A percentile compares a stretch with the other conserved stretches of the same genome.
These are phyloP conservation scores for Blepharisma japonicum DNA, from an alignment of 73 alveolate species.

Conservation along the genomic window DNA sequence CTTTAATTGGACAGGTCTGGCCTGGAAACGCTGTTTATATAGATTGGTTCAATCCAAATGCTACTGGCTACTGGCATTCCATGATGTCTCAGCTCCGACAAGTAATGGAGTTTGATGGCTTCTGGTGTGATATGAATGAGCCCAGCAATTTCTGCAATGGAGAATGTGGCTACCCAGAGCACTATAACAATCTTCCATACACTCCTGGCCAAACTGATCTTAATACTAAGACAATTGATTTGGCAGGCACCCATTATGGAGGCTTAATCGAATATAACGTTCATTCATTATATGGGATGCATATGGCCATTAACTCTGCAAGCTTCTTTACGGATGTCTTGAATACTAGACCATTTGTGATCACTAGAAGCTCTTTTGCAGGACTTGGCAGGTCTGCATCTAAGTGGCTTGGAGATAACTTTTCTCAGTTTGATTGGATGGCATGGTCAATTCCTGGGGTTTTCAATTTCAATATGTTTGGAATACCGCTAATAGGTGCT, in stretches of 20 bases:
- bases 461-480: slow-evolving; percentile 90
- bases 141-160: slow-evolving; percentile 78
- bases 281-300: not conserved
- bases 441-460: slow-evolving; percentile 82
- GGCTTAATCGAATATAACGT: not conserved
- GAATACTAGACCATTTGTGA: slow-evolving; percentile 57
- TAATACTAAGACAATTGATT: not conserved
- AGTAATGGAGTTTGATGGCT: slow-evolving; percentile 82
- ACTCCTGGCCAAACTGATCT: not conserved
- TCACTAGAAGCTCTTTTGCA: slow-evolving; percentile 81
- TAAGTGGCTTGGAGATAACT: slow-evolving; percentile 93
- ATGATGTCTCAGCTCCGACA: slow-evolving; percentile 56
- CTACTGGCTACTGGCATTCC: slow-evolving; percentile 64
- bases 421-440: slow-evolving; percentile 70
- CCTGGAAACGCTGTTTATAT: slow-evolving; percentile 91
- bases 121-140: slow-evolving; percentile 97
- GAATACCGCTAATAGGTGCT: slow-evolving; percentile 94
- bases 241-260: slow-evolving; percentile 20
- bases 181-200: not conserved
- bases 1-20: slow-evolving; percentile 85
- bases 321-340: not conserved
- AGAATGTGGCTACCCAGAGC: slow-evolving; percentile 29
- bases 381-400: slow-evolving; percentile 83
- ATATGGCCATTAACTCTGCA: not conserved
- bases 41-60: slow-evolving; percentile 80